These are phyloP conservation scores for Exophiala spinifera DNA, from an alignment of 2,329 filamentous ascomycete species.

Conservation along the genomic window DNA sequence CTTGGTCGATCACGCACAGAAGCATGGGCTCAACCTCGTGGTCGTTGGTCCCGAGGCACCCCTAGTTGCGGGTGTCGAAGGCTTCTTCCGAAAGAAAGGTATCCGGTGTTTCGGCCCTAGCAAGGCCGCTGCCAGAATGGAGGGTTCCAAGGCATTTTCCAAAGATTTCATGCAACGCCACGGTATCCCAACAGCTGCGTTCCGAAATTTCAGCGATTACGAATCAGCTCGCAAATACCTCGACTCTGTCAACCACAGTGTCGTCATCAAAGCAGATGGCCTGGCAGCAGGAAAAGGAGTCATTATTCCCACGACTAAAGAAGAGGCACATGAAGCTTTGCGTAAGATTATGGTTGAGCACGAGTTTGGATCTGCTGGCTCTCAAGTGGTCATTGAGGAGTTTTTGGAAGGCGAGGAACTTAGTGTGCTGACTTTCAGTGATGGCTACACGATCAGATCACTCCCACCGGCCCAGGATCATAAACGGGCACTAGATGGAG, in stretches of 20 bases:
- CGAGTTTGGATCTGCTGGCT: slow-evolving; percentile 81
- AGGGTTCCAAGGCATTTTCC: slow-evolving; percentile 94
- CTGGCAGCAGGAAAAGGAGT: slow-evolving; percentile 95
- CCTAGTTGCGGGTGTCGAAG: slow-evolving; percentile 86
- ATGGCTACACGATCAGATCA: slow-evolving; percentile 78
- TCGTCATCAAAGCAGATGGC: slow-evolving; percentile 92
- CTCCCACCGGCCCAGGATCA: slow-evolving; percentile 93
- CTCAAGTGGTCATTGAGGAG: slow-evolving; percentile 94
- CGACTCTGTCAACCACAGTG: slow-evolving; percentile 64
- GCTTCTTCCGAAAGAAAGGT: slow-evolving; percentile 70
- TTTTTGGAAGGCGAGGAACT: slow-evolving; percentile 88
- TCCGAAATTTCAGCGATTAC: slow-evolving; percentile 82
- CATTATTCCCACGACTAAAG: slow-evolving; percentile 75
- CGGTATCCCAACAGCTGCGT: slow-evolving; percentile 84
- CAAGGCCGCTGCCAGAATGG: slow-evolving; percentile 79
- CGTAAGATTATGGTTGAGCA: slow-evolving; percentile 86
- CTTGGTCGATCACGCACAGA: slow-evolving; percentile 71
- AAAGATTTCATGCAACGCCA: slow-evolving; percentile 97
- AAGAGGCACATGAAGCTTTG: slow-evolving; percentile 77
- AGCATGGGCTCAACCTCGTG: slow-evolving; percentile 73
- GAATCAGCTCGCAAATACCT: slow-evolving; percentile 71
- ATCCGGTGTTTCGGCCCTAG: slow-evolving; percentile 85
- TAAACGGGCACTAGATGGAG: slow-evolving; percentile 89
- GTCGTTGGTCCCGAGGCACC: slow-evolving; percentile 90
- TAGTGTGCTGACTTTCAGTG: slow-evolving; percentile 85